Conservation (phyloP, 306 rosid species). For the Quercus agrifolia region DNA sequence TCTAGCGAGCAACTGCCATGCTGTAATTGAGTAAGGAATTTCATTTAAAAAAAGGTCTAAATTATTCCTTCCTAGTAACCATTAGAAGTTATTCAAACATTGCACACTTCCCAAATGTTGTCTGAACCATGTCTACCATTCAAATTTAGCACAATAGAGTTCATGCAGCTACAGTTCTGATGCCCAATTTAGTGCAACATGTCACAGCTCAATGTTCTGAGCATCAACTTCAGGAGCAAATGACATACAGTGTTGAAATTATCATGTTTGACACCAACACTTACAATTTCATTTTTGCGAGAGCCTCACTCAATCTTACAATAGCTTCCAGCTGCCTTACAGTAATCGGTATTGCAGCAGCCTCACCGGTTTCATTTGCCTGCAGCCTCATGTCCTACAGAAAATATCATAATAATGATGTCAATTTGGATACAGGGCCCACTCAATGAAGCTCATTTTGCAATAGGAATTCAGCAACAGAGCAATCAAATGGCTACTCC, state of each 20-base stretch:
- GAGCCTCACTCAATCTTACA: slow-evolving; percentile 88
- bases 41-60: no score
- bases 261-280: slow-evolving; percentile 26
- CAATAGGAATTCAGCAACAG: background rate
- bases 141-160: no score
- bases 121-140: no score
- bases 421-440: background rate
- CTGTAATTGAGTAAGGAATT: background rate
- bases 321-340: slow-evolving; percentile 99
- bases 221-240: background rate
- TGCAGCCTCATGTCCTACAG: slow-evolving; percentile 94
- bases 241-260: background rate
- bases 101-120: no score
- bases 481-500: background rate
- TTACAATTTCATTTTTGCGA: slow-evolving; percentile 96
- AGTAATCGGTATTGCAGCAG: slow-evolving; percentile 88
- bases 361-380: slow-evolving; percentile 91
- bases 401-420: background rate
- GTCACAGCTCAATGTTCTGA: background rate
- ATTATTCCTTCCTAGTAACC: background rate
- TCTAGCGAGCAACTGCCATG: background rate
- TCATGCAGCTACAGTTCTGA: background rate
- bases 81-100: background rate
- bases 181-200: background rate
- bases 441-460: slow-evolving; percentile 2